A percentile compares a stretch with the other conserved stretches of the same genome.
phyloP scores from a whole-genome alignment of 2,329 filamentous ascomycete species.

The Ophiocordyceps sinensis region DNA sequence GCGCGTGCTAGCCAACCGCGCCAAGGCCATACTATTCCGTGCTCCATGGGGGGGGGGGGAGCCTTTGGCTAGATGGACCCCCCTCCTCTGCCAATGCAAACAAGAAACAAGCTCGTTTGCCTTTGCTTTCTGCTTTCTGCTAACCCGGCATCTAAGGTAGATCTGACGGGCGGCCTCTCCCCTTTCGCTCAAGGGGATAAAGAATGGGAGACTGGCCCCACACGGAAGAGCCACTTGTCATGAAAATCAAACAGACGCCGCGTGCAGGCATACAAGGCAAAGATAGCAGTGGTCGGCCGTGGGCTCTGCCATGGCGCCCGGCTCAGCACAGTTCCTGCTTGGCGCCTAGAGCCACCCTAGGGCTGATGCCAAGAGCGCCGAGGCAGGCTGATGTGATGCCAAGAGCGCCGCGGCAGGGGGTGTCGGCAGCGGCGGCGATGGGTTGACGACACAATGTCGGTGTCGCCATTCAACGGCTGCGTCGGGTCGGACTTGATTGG shows the following conservation, averaged over 20 bases:
- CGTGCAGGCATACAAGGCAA: no score
- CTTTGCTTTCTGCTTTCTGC: no score
- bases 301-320: neutral
- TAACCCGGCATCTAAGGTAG: no score
- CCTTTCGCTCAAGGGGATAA: no score
- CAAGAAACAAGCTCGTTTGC: no score
- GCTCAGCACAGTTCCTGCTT: neutral
- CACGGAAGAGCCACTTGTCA: no score
- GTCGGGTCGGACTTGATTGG: slow-evolving; percentile 2
- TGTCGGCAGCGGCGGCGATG: neutral
- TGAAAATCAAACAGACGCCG: no score
- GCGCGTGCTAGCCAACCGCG: neutral
- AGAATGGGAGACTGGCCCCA: no score
- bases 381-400: neutral
- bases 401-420: neutral
- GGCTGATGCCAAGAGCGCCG: neutral
- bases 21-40: neutral
- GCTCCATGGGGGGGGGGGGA: no score
- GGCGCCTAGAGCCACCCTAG: neutral
- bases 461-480: slow-evolving; percentile 17
- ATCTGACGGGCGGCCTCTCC: no score
- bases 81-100: no score
- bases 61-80: no score
- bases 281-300: neutral
- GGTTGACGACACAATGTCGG: neutral